Evolutionary conservation across 2,329 filamentous ascomycete species (phyloP).

Genomic region (Fusarium sp.): DNA sequence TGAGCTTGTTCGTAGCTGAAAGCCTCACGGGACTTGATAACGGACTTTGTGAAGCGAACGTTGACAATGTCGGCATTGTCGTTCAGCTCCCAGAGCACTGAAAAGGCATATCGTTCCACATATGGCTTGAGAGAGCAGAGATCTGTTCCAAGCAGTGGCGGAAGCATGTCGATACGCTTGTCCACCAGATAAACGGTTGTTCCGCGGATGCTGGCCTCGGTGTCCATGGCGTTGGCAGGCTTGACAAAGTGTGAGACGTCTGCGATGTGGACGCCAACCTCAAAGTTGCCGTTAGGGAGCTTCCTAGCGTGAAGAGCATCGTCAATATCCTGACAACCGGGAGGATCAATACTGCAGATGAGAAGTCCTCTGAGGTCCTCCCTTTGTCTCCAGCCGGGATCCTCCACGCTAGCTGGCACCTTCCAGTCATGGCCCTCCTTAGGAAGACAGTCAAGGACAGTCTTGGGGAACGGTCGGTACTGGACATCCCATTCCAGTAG

Average conservation of each 20-base stretch:
- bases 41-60: conserved; percentile 93
- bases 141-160: conserved; percentile 93
- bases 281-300: conserved; percentile 90
- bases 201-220: conserved; percentile 89
- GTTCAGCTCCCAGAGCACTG: conserved; percentile 87
- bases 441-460: conserved; percentile 91
- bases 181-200: conserved; percentile 98
- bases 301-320: conserved; percentile 89
- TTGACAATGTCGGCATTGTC: conserved; percentile 83
- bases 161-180: conserved; percentile 99
- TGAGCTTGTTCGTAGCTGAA: conserved; percentile 99
- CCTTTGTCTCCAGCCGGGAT: conserved; percentile 86
- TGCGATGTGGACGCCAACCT: conserved; percentile 97
- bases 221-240: conserved; percentile 96
- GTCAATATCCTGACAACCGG: conserved; percentile 97
- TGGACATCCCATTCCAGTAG: conserved; percentile 97
- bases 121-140: conserved; percentile 96
- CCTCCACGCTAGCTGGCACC: conserved; percentile 78
- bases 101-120: conserved; percentile 92
- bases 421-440: conserved; percentile 92
- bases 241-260: conserved; percentile 99
- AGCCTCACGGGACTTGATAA: conserved; percentile 94
- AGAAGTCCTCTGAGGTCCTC: conserved; percentile 84
- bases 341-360: conserved; percentile 96
- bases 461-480: conserved; percentile 95